phyloP scores from a whole-genome alignment of 257 asterid species.

The Nicotiana tabacum region DNA sequence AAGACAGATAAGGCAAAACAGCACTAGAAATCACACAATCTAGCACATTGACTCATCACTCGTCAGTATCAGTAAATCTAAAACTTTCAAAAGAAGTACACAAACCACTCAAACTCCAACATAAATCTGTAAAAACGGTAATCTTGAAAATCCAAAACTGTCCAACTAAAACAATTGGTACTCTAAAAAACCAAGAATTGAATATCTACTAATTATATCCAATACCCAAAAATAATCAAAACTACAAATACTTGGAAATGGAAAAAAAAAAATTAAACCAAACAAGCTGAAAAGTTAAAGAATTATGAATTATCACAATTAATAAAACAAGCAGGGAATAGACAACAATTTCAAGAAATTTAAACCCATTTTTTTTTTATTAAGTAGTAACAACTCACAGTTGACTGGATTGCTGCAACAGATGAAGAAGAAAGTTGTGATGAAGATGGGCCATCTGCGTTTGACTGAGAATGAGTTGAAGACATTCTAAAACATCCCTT shows the following conservation, averaged over 20 bases:
- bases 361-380: background rate
- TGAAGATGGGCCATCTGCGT: constrained; percentile 36
- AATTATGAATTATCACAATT: background rate
- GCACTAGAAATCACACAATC: background rate
- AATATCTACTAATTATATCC: background rate
- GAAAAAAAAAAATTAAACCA: background rate
- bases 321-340: background rate
- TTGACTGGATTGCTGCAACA: constrained; percentile 37
- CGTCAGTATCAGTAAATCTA: background rate
- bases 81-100: background rate
- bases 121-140: background rate
- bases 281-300: background rate
- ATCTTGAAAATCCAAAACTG: background rate
- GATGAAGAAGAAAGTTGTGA: constrained; percentile 27
- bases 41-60: background rate
- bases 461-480: constrained; percentile 41
- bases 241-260: background rate
- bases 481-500: constrained; percentile 47
- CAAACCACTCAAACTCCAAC: background rate
- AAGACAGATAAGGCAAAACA: background rate
- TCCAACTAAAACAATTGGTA: background rate
- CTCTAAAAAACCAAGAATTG: background rate
- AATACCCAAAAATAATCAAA: background rate
- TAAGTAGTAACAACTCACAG: constrained; percentile 39
- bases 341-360: background rate